Evolutionary conservation across 768 basidiomycete species (phyloP), one percentile per base, ranked within the genome.

Genomic region (Naematelia aurantialba): DNA sequence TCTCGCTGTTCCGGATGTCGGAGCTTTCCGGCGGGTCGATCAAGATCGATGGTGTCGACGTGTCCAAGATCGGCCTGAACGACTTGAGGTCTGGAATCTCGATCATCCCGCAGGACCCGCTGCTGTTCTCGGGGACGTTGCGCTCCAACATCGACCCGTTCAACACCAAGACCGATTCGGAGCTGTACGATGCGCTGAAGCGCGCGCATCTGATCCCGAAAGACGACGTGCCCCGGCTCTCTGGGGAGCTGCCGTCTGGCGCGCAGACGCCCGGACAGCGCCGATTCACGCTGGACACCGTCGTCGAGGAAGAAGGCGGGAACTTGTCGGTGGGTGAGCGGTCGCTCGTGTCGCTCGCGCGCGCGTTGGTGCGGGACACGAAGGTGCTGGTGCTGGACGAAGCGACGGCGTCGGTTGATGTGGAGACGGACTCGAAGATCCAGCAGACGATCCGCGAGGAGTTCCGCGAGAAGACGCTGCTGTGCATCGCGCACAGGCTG

Each of bases 61-160:
- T 90, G 44, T 87, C 89, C 19, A 83, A 81, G 62, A 81, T 96
- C 44, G 92, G 91, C 5, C 79, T 97, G 19, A 80, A 81, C 50
- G 87, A 89, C 73, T 78, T 92, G 44, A 59, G 76, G 46, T 67
- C 63, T 0, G 70, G 68, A 44, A 63, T 71, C 8, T 69, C 70
- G 11, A 73, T 91, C 69, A 90, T 91, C 58, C 89, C 89, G 3
- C 90, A 91, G 74, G 89, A 91, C 66, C 79, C 88, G 21, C 55
- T 70, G 17, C 58, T 73, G 2, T 74, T 75, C 60, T 59, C 59
- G 30, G 75, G 76, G 1, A 73, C 78, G 1, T 77, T 94, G 21
- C 83, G 91, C 51, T 84, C 84, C 45, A 96, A 97, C 72, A 83
- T 96, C 3, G 93, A 96, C 74, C 93, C 93, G 0, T 93, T 94